These are phyloP conservation scores for Pichia sp. DNA, from an alignment of 1,139 yeast genomes.

Conservation along the genomic window DNA sequence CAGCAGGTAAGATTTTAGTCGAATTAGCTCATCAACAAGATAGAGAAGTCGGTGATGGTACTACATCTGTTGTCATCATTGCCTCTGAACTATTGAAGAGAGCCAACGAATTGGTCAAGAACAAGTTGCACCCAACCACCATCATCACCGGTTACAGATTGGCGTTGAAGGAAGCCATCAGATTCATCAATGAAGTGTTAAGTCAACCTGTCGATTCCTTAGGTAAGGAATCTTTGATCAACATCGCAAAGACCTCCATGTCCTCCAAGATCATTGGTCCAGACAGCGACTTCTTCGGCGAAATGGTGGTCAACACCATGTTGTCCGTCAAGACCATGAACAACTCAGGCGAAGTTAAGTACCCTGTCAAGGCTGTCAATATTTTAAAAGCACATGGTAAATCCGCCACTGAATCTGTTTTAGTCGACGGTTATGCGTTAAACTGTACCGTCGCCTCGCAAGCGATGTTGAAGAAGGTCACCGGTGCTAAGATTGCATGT, in stretches of 20 bases:
- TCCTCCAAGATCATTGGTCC: slow-evolving; percentile 96
- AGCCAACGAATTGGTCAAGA: slow-evolving; percentile 92
- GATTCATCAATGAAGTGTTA: slow-evolving; percentile 83
- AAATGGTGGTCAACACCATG: slow-evolving; percentile 94
- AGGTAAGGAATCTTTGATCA: slow-evolving; percentile 78
- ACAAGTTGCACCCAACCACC: slow-evolving; percentile 96
- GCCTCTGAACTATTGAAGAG: slow-evolving; percentile 91
- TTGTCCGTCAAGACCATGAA: slow-evolving; percentile 92
- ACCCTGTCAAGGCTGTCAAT: slow-evolving; percentile 98
- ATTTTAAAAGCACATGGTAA: slow-evolving; percentile 96
- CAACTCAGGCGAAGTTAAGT: slow-evolving; percentile 82
- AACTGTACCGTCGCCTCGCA: slow-evolving; percentile 98
- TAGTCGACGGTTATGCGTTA: slow-evolving; percentile 92
- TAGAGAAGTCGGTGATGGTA: slow-evolving; percentile 98
- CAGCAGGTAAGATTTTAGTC: slow-evolving; percentile 96
- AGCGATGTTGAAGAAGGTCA: slow-evolving; percentile 82
- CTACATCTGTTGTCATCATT: slow-evolving; percentile 93
- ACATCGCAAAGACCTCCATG: slow-evolving; percentile 97
- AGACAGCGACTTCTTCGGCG: slow-evolving; percentile 86
- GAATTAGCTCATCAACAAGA: slow-evolving; percentile 99
- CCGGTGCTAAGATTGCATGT: slow-evolving; percentile 84
- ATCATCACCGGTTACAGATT: slow-evolving; percentile 95
- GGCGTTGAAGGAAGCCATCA: slow-evolving; percentile 89
- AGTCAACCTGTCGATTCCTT: slow-evolving; percentile 77
- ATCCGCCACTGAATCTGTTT: slow-evolving; percentile 79